Conservation (phyloP, 768 basidiomycete genomes). For the Cubamyces lactineus region DNA sequence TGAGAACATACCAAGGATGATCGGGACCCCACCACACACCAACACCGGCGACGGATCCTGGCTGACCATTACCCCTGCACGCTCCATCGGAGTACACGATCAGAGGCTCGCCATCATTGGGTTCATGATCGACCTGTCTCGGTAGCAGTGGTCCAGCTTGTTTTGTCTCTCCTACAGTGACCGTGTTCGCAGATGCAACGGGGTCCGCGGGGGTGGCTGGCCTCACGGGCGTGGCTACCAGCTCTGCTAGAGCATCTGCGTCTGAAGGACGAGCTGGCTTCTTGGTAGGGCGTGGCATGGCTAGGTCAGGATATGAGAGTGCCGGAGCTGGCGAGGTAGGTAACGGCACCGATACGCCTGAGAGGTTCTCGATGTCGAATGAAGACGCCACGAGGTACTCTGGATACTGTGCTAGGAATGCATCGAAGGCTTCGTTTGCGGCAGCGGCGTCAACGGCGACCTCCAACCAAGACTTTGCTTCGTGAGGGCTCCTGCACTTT, state of each 20-base stretch:
- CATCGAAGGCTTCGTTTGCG: not conserved
- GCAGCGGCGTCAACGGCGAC: conserved; percentile 5
- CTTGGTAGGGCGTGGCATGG: too few species aligned
- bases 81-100: conserved; percentile 88
- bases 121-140: not conserved
- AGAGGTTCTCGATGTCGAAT: too few species aligned
- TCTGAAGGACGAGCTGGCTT: not conserved
- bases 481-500: conserved; percentile 58
- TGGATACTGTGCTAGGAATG: not conserved
- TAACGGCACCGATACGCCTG: too few species aligned
- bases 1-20: conserved; percentile 57
- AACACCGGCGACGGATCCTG: conserved; percentile 69
- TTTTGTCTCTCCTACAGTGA: too few species aligned
- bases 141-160: not conserved
- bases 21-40: conserved; percentile 86
- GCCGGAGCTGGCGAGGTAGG: too few species aligned
- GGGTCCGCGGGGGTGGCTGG: not conserved
- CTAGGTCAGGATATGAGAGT: too few species aligned
- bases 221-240: not conserved
- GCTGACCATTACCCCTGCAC: conserved; percentile 77
- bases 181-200: too few species aligned
- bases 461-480: conserved; percentile 61
- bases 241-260: not conserved
- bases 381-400: not conserved
- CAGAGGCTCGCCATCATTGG: conserved; percentile 18